Base-by-base conservation (phyloP, 805 yeast genomes). In the Candida khao-thaluensis region DNA sequence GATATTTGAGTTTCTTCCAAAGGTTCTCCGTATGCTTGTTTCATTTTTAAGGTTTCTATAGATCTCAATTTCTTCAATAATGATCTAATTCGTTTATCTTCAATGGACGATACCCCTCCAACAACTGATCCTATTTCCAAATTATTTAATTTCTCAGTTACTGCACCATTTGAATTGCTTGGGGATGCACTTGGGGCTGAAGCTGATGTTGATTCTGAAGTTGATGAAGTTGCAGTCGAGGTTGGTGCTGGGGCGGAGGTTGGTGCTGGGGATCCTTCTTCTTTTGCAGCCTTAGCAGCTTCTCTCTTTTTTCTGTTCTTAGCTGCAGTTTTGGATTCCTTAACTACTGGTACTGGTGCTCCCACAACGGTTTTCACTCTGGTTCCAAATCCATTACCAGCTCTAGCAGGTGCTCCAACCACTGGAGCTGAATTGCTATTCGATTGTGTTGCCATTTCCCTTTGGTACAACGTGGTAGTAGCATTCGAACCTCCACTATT, bases 11-110 rank as follows among this genome's bases (percentile, higher is more conserved):
- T 93, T 53, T 83, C 95, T 66, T 93, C 99, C 51, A 93, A 75
- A 45, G 80, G 72, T 47, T 89, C 96, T 35, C 91, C 95, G 40
- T 69, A 71, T 7, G 83, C 85, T 65, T 86, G 89, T 60, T 91
- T 86, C 71, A 77, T 77, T 64, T 90, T 90, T 54, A 93, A 75
- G 38, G 80, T 81, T 62, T 90, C 95, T 52, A 93, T 93, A n/a
- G 99, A 97, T 56, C 98, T 77, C 47, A 91, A 75, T 66, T 93
- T 93, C 70, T 93, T 93, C 63, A 90, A 74, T 59, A 93, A 73
- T 22, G 93, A 81, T 60, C 99, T 78, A 48, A 88, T 82, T 65
- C 90, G 89, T 74, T 90, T 93, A 53, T 91, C 98, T 63, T 91
- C 97, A 28, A 86, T 72, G 8, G 86, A 77, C 25, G 70, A 71